Conservation (phyloP, 768 basidiomycete genomes). For the Lentinula lateritia region DNA sequence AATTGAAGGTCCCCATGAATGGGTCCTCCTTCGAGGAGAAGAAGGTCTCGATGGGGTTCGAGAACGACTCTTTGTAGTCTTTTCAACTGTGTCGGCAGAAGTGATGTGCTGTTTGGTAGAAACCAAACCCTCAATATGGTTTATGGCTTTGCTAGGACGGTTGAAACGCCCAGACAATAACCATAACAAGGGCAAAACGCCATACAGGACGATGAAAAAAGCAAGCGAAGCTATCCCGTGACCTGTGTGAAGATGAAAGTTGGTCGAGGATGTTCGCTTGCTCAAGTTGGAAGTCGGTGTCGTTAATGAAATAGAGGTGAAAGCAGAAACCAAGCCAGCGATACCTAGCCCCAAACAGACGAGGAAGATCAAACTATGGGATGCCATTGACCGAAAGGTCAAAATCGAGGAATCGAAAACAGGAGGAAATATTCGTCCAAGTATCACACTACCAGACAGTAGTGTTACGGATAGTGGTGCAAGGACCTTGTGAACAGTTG, state of each 20-base stretch:
- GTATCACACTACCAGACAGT: slow-evolving; percentile 28
- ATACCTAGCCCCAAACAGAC: slow-evolving; percentile 56
- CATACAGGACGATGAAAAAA: slow-evolving; percentile 60
- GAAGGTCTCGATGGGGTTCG: slow-evolving; percentile 35
- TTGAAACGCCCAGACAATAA: slow-evolving; percentile 25
- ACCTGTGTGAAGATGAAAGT: slow-evolving; percentile 33
- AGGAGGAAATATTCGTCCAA: slow-evolving; percentile 26
- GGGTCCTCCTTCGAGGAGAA: slow-evolving; percentile 38
- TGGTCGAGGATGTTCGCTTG: slow-evolving; percentile 26
- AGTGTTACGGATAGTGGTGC: slow-evolving; percentile 38
- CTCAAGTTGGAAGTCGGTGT: slow-evolving; percentile 18
- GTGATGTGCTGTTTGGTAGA: slow-evolving; percentile 9
- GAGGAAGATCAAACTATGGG: slow-evolving; percentile 34
- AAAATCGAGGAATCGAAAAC: slow-evolving; percentile 13
- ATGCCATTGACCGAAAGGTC: slow-evolving; percentile 12
- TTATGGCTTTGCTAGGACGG: background rate
- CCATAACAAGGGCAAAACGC: slow-evolving; percentile 36
- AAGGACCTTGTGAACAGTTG: slow-evolving; percentile 38
- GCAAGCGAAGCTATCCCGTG: slow-evolving; percentile 65
- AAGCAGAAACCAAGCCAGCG: slow-evolving; percentile 55
- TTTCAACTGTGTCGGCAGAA: slow-evolving; percentile 25
- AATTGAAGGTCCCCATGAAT: slow-evolving; percentile 45
- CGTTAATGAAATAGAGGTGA: slow-evolving; percentile 46
- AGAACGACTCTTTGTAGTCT: slow-evolving; percentile 27
- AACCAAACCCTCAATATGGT: slow-evolving; percentile 8